These are phyloP conservation scores for Zalaria sp. DNA, from an alignment of 2,329 filamentous ascomycete species.

Conservation along the genomic window DNA sequence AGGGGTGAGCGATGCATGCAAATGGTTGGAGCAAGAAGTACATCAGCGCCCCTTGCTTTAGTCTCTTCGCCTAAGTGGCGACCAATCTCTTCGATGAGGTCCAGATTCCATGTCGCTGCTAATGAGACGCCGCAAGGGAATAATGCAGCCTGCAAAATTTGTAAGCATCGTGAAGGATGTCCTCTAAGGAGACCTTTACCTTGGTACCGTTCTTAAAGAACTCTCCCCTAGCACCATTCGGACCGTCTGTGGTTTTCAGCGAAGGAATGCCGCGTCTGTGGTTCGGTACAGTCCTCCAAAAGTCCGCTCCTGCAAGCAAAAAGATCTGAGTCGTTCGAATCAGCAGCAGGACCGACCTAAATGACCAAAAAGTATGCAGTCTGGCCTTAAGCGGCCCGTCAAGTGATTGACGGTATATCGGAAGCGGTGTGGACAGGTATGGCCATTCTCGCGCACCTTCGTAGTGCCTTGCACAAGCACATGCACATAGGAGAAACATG, in stretches of 20 bases:
- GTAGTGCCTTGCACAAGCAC: background rate
- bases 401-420: background rate
- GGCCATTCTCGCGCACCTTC: background rate
- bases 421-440: background rate
- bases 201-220: constrained; percentile 50
- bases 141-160: constrained; percentile 36
- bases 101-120: constrained; percentile 64
- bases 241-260: constrained; percentile 52
- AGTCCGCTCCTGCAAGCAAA: constrained; percentile 32
- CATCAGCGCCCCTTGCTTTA: constrained; percentile 57
- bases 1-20: constrained; percentile 75
- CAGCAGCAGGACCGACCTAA: background rate
- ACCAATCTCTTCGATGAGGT: constrained; percentile 55
- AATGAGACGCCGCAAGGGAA: constrained; percentile 68
- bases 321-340: background rate
- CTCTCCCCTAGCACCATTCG: constrained; percentile 54
- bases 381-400: background rate
- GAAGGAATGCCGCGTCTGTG: constrained; percentile 44
- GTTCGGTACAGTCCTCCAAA: constrained; percentile 53
- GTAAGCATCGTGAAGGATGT: background rate
- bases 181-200: constrained; percentile 26
- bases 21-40: constrained; percentile 63
- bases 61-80: constrained; percentile 56
- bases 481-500: background rate
- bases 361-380: background rate